Evolutionary conservation across 2,329 filamentous ascomycete species (phyloP), one percentile per base, ranked within the genome.

Genomic region (Bipolaris sorokiniana): DNA sequence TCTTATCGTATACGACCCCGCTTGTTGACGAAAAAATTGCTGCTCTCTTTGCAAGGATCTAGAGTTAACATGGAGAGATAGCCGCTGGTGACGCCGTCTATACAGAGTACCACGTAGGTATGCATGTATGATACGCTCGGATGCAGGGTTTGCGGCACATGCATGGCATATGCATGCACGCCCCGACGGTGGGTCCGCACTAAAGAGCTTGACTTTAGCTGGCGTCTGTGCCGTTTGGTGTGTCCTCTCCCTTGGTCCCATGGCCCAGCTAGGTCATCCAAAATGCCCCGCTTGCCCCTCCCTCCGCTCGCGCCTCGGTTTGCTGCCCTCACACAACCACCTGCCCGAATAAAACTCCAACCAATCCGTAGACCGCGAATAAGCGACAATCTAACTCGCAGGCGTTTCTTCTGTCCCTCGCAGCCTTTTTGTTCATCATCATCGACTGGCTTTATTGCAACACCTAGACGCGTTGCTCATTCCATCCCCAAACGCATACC

Each of bases 291-390:
- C 63, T 63, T 63, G 60, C 62, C 62, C 64, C 64, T 65, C 65
- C 60, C 50, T 53, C 41, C 51, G 41, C 53, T 57, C 48, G 51
- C 56, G 44, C 50, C 57, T 50, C 54, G 51, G 33, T 53, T 56
- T 53, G 54, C 54, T 34, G 48, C 50, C 42, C 54, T 53, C 57
- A 59, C 59, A 65, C 66, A 57, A 51, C 51, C 60, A 67, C 70
- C 72, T 74, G 65, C 71, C 72, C 71, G 61, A 66, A 72, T 67
- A 37, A 63, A 66, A 51, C 55, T 63, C 44, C 57, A 58, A 58
- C 31, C 41, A 23, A 18, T 10, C 16, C 63, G 47, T 62, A 41
- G 60, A 64, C 71, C 71, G 71, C 65, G 58, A 63, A 65, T 74
- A 75, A 67, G 69, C 71, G 71, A 64, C 23, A 44, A 48, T 41